Conservation (phyloP, 2,329 filamentous ascomycete species). For the Penicillium sp. region DNA sequence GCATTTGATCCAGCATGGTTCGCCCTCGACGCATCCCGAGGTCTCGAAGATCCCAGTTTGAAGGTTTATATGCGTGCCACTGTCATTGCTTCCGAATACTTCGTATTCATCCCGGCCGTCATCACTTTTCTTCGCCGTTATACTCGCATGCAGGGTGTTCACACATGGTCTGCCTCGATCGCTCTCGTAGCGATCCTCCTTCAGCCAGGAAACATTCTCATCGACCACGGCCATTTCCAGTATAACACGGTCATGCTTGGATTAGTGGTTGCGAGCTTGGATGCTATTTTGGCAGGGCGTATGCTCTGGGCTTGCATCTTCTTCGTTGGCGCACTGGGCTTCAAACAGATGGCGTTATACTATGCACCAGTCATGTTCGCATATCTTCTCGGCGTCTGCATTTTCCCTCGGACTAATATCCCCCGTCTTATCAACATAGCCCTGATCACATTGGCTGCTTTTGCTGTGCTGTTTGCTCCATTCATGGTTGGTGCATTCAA, state of each 20-base stretch:
- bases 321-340: constrained; percentile 89
- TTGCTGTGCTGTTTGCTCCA: constrained; percentile 70
- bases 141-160: constrained; percentile 69
- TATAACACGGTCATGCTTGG: constrained; percentile 99
- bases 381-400: constrained; percentile 79
- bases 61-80: constrained; percentile 97
- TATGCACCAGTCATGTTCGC: constrained; percentile 92
- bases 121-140: constrained; percentile 82
- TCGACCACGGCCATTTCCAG: constrained; percentile 95
- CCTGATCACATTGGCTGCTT: constrained; percentile 66
- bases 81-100: constrained; percentile 84
- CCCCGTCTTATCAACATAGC: constrained; percentile 71
- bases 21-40: constrained; percentile 74
- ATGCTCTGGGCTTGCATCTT: constrained; percentile 87
- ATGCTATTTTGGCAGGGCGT: constrained; percentile 79
- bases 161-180: constrained; percentile 76
- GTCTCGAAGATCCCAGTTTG: constrained; percentile 69
- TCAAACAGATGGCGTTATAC: constrained; percentile 99
- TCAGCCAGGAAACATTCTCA: constrained; percentile 84
- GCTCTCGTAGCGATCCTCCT: constrained; percentile 86
- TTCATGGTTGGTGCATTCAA: constrained; percentile 68
- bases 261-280: constrained; percentile 78
- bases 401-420: constrained; percentile 68
- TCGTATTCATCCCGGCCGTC: constrained; percentile 79
- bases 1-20: constrained; percentile 84